Conservation (phyloP, 768 basidiomycete genomes). For the Steccherinum ochraceum region DNA sequence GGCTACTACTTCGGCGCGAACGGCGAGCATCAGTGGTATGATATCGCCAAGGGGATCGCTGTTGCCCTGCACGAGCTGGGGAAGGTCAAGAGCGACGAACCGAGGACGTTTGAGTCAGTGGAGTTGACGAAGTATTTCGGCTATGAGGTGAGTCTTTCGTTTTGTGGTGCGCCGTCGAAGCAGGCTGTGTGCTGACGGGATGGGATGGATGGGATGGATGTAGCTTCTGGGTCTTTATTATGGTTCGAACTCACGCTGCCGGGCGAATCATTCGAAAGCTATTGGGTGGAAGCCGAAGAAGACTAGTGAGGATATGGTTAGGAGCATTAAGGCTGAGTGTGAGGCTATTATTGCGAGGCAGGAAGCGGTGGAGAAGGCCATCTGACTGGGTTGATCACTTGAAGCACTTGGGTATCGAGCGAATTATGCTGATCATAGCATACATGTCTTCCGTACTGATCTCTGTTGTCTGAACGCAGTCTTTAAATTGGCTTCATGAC, state of each 20-base stretch:
- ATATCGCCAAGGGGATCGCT: constrained; percentile 31
- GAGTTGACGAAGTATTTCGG: constrained; percentile 34
- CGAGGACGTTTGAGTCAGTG: constrained; percentile 37
- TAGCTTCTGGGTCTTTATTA: constrained; percentile 14
- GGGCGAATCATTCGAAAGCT: constrained; percentile 26
- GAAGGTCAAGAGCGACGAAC: constrained; percentile 26
- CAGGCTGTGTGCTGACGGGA: not conserved
- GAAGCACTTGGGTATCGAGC: no score
- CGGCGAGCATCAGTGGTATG: constrained; percentile 26
- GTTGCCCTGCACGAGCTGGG: constrained; percentile 28
- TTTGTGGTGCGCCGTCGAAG: not conserved
- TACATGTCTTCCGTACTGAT: no score
- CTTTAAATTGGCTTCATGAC: no score
- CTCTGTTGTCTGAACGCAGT: no score
- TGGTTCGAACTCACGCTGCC: constrained; percentile 20
- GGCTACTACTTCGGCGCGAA: constrained; percentile 30
- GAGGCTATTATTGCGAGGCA: constrained; percentile 17
- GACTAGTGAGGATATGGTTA: constrained; percentile 43
- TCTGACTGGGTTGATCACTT: no score
- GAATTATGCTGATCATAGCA: no score
- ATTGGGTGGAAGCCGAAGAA: constrained; percentile 50
- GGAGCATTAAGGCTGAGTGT: constrained; percentile 41
- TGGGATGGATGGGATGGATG: not conserved
- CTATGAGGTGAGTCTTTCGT: not conserved
- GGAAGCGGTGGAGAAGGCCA: not conserved